Evolutionary conservation across 2,329 filamentous ascomycete species (phyloP).

Genomic region (Cladosporium sp.): DNA sequence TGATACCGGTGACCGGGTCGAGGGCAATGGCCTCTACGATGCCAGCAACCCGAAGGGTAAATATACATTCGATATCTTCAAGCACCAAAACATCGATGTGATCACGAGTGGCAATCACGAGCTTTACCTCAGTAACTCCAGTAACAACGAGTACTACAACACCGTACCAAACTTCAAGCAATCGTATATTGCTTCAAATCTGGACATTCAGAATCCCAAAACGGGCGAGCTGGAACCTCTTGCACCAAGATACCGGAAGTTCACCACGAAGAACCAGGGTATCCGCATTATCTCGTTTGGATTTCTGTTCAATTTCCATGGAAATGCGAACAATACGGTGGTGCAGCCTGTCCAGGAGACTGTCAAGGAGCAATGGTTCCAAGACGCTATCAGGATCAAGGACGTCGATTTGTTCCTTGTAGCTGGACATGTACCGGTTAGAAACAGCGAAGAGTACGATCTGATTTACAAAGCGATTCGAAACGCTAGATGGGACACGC

Average conservation of each 20-base stretch:
- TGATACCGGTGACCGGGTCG: conserved; percentile 88
- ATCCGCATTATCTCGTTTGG: conserved; percentile 83
- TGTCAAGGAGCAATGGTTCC: conserved; percentile 82
- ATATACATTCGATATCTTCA: conserved; percentile 83
- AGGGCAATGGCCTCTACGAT: conserved; percentile 93
- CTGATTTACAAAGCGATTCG: conserved; percentile 74
- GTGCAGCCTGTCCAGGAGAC: conserved; percentile 75
- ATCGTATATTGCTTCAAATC: conserved; percentile 82
- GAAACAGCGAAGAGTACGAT: conserved; percentile 67
- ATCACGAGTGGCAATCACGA: conserved; percentile 92
- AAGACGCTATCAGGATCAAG: conserved; percentile 68
- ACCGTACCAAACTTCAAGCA: conserved; percentile 78
- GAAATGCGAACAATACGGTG: conserved; percentile 84
- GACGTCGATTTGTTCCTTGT: conserved; percentile 84
- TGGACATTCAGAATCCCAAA: conserved; percentile 74
- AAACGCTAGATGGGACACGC: conserved; percentile 67
- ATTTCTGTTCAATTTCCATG: conserved; percentile 89
- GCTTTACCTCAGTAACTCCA: conserved; percentile 75
- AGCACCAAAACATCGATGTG: conserved; percentile 74
- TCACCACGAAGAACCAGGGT: conserved; percentile 83
- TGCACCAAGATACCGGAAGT: conserved; percentile 77
- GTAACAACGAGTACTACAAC: conserved; percentile 67
- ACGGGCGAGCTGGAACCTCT: conserved; percentile 68
- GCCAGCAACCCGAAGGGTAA: conserved; percentile 78
- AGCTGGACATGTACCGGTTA: conserved; percentile 75